Conservation (phyloP, 768 basidiomycete species). For the Psilocybe tampanensis region DNA sequence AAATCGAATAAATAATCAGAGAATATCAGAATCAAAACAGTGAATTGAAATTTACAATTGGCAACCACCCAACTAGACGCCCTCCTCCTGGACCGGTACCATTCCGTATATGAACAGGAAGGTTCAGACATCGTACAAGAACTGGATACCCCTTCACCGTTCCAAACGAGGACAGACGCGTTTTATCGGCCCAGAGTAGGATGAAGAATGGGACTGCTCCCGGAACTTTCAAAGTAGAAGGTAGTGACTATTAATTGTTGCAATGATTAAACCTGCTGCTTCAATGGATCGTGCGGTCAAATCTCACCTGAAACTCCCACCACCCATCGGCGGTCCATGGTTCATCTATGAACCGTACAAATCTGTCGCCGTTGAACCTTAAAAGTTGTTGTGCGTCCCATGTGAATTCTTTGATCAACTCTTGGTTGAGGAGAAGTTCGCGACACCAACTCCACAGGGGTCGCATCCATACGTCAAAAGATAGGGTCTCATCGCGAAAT, state of each 20-base stretch:
- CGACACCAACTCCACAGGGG: no score
- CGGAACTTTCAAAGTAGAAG: constrained; percentile 23
- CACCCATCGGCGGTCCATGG: constrained; percentile 37
- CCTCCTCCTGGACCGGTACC: constrained; percentile 33
- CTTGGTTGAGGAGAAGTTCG: no score
- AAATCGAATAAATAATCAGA: no score
- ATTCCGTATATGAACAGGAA: constrained; percentile 34
- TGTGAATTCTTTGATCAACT: constrained; percentile 20
- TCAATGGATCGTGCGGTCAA: no score
- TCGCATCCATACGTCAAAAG: no score
- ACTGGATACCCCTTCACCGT: constrained; percentile 39
- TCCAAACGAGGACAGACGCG: constrained; percentile 38
- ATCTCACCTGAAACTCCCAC: constrained; percentile 40
- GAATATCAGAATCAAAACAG: no score
- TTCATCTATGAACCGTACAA: constrained; percentile 33
- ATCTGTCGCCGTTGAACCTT: constrained; percentile 25
- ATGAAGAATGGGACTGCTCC: constrained; percentile 28
- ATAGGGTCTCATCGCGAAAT: no score
- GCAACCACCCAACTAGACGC: constrained; percentile 38
- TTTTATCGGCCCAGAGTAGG: constrained; percentile 43
- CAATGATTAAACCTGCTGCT: no score
- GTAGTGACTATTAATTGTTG: constrained; percentile 9
- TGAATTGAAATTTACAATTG: constrained; percentile 31
- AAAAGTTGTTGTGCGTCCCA: constrained; percentile 7
- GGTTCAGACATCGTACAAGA: constrained; percentile 30